Percentiles rank a stretch among this genome's conserved stretches.
phyloP scores from a whole-genome alignment of 75 land plant species.

The Sequoiadendron giganteum region DNA sequence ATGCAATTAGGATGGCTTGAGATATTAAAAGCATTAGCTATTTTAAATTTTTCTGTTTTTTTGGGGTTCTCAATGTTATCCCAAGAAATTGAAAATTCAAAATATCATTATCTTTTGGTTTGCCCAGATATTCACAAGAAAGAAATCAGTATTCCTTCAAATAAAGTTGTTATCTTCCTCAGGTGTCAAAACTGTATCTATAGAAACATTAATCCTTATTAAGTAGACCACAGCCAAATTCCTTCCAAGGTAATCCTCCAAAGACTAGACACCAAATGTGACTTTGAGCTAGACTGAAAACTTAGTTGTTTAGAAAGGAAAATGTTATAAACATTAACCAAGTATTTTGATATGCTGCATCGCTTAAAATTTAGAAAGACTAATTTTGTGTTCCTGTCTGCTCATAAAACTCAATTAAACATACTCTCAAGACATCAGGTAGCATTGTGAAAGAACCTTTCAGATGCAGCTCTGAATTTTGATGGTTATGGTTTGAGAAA shows the following conservation, averaged over 20 bases:
- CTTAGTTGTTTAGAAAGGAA: too few species aligned
- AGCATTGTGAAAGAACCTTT: background rate
- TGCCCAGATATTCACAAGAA: too few species aligned
- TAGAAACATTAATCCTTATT: background rate
- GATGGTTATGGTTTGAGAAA: background rate
- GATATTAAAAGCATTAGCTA: too few species aligned
- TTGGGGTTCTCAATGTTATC: too few species aligned
- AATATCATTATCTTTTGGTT: too few species aligned
- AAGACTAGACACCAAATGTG: background rate
- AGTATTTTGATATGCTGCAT: background rate
- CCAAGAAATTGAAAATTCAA: too few species aligned
- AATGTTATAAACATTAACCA: background rate
- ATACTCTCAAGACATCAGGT: background rate
- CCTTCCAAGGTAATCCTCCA: background rate
- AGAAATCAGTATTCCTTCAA: too few species aligned
- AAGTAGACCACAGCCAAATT: background rate
- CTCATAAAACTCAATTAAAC: background rate
- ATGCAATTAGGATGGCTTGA: too few species aligned
- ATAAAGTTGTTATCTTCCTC: too few species aligned
- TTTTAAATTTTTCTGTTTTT: too few species aligned
- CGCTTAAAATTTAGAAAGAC: background rate
- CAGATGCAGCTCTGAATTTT: background rate
- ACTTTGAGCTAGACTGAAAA: background rate
- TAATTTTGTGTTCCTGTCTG: background rate
- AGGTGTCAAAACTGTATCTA: too few species aligned